Evolutionary conservation across 2,329 filamentous ascomycete species (phyloP).

Genomic region (Aspergillus brasiliensis): DNA sequence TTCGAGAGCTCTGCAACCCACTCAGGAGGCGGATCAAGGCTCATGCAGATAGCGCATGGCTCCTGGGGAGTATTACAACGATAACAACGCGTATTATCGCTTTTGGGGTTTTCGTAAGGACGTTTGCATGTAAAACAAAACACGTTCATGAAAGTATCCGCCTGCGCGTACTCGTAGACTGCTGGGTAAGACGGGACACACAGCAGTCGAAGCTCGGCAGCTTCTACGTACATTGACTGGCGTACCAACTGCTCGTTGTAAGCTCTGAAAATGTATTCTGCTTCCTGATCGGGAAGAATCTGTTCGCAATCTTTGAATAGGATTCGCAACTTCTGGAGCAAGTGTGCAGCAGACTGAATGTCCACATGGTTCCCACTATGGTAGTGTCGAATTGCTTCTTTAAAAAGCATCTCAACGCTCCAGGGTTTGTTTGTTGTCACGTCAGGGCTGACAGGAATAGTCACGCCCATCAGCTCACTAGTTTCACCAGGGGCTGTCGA

Average conservation of each 20-base stretch:
- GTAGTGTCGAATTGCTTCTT: slow-evolving; percentile 44
- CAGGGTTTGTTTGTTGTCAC: slow-evolving; percentile 39
- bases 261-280: slow-evolving; percentile 57
- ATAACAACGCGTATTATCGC: slow-evolving; percentile 54
- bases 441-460: slow-evolving; percentile 37
- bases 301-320: slow-evolving; percentile 41
- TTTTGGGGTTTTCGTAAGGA: slow-evolving; percentile 54
- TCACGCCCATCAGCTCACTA: slow-evolving; percentile 26
- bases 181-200: slow-evolving; percentile 58
- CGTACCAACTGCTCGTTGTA: slow-evolving; percentile 60
- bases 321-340: slow-evolving; percentile 44
- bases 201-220: slow-evolving; percentile 58
- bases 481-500: slow-evolving; percentile 14
- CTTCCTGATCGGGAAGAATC: slow-evolving; percentile 48
- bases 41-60: slow-evolving; percentile 47
- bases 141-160: slow-evolving; percentile 57
- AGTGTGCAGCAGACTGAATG: slow-evolving; percentile 44
- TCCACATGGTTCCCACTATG: slow-evolving; percentile 42
- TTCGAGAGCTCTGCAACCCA: slow-evolving; percentile 35
- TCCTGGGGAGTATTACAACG: slow-evolving; percentile 48
- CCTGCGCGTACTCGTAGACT: slow-evolving; percentile 59
- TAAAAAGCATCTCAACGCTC: slow-evolving; percentile 42
- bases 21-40: slow-evolving; percentile 43
- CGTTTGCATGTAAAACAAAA: slow-evolving; percentile 60
- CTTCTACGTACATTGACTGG: slow-evolving; percentile 49